These are phyloP conservation scores for Talaromyces verruculosus DNA, from an alignment of 2,329 filamentous ascomycete species.

Conservation along the genomic window DNA sequence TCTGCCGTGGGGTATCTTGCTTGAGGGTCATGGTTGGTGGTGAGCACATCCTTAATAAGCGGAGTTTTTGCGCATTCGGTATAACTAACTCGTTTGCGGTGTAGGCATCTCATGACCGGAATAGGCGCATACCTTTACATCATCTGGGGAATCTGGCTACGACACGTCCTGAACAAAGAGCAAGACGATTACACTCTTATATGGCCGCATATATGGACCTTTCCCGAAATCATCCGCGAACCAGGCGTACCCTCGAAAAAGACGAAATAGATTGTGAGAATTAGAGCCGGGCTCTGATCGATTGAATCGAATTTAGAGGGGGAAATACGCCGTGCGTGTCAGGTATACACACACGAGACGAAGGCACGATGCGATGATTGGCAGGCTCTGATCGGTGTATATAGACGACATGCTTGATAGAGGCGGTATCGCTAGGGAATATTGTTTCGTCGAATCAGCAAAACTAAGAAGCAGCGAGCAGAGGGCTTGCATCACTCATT, in stretches of 20 bases:
- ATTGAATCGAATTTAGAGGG: not conserved
- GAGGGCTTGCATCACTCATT: not conserved
- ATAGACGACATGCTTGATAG: not conserved
- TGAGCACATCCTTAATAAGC: constrained; percentile 36
- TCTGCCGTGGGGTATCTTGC: constrained; percentile 74
- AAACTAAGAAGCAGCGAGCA: not conserved
- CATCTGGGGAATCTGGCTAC: constrained; percentile 78
- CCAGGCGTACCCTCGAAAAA: constrained; percentile 15
- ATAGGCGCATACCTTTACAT: constrained; percentile 83
- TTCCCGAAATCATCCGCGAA: constrained; percentile 54
- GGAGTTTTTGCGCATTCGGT: not conserved
- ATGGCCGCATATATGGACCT: constrained; percentile 65
- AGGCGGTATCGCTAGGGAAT: no score
- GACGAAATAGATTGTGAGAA: constrained; percentile 1
- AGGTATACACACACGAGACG: not conserved
- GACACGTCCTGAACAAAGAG: constrained; percentile 70
- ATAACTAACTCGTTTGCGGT: constrained; percentile 1
- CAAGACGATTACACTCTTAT: constrained; percentile 69
- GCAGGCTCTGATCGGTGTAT: not conserved
- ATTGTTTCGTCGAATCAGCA: not conserved
- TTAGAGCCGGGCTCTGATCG: not conserved
- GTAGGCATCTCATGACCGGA: constrained; percentile 76
- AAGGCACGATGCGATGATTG: not conserved
- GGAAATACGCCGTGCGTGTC: not conserved
- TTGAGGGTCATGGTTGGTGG: constrained; percentile 75